phyloP scores from a whole-genome alignment of 176 grass and related monocot species.

The Aegilops speltoides region DNA sequence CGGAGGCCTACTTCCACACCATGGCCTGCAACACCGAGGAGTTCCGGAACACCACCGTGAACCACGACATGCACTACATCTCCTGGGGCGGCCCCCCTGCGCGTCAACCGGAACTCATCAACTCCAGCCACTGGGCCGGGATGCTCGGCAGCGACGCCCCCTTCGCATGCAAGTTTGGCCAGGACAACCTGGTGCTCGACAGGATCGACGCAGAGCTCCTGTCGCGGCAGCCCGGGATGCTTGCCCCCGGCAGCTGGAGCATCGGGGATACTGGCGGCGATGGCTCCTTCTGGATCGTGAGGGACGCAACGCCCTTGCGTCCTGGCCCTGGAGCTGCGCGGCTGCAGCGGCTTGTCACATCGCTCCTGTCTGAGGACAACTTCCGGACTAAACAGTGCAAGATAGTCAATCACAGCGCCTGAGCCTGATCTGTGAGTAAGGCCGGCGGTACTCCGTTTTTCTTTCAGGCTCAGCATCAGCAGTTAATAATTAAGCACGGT shows the following conservation, averaged over 20 bases:
- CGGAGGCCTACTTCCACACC: conserved; percentile 6
- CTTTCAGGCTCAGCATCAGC: background rate
- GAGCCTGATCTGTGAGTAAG: background rate
- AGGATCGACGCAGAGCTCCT: conserved; percentile 52
- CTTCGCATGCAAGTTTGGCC: conserved; percentile 62
- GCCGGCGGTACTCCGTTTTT: background rate
- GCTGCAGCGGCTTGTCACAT: too few relatives aligned
- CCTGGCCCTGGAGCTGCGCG: background rate
- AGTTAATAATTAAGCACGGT: background rate
- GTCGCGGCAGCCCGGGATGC: background rate
- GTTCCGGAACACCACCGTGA: conserved; percentile 67
- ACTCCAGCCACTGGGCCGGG: conserved; percentile 29
- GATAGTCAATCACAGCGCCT: background rate
- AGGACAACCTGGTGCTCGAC: conserved; percentile 45
- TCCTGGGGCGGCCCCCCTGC: conserved; percentile 60
- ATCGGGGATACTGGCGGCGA: background rate
- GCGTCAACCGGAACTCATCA: conserved; percentile 59
- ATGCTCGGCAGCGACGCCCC: conserved; percentile 53
- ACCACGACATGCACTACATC: conserved; percentile 70
- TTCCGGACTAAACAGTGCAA: background rate
- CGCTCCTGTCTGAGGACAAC: background rate
- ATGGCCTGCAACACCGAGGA: conserved; percentile 57
- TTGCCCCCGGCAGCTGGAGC: background rate
- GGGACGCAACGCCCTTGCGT: background rate
- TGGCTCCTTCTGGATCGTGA: background rate